phyloP scores from a whole-genome alignment of 2,329 filamentous ascomycete species.

The Hirsutella minnesotensis region DNA sequence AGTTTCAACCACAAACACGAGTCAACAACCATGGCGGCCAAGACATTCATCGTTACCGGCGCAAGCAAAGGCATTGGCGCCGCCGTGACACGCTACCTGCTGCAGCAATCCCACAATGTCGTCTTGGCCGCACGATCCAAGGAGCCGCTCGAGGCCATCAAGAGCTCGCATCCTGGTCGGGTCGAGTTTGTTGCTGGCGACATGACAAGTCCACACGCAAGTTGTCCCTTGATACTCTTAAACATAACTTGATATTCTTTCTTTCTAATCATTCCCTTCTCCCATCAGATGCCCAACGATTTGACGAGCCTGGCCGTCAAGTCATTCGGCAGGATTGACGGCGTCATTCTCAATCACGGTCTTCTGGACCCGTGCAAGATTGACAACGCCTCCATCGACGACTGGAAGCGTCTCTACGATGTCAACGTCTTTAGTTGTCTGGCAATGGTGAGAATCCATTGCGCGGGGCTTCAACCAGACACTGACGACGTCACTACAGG shows the following conservation, averaged over 20 bases:
- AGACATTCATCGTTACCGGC: slow-evolving; percentile 55
- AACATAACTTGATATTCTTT: no score
- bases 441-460: slow-evolving; percentile 49
- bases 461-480: not conserved
- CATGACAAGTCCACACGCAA: slow-evolving; percentile 38
- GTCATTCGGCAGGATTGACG: slow-evolving; percentile 64
- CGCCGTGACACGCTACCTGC: slow-evolving; percentile 38
- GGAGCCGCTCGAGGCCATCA: slow-evolving; percentile 35
- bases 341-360: slow-evolving; percentile 81
- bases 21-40: slow-evolving; percentile 2
- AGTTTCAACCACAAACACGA: not conserved
- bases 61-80: slow-evolving; percentile 53
- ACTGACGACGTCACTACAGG: slow-evolving; percentile 30
- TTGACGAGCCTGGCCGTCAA: slow-evolving; percentile 54
- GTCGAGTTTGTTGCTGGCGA: slow-evolving; percentile 47
- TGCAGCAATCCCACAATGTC: slow-evolving; percentile 43
- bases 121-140: slow-evolving; percentile 45
- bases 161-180: slow-evolving; percentile 36
- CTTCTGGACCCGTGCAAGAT: slow-evolving; percentile 65
- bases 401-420: slow-evolving; percentile 68
- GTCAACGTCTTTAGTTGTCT: slow-evolving; percentile 80
- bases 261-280: not conserved
- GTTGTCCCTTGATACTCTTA: no score
- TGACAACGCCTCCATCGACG: slow-evolving; percentile 52
- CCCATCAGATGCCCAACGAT: slow-evolving; percentile 39